phyloP scores from a whole-genome alignment of 495 filamentous ascomycete species.

The Tuber indicum region DNA sequence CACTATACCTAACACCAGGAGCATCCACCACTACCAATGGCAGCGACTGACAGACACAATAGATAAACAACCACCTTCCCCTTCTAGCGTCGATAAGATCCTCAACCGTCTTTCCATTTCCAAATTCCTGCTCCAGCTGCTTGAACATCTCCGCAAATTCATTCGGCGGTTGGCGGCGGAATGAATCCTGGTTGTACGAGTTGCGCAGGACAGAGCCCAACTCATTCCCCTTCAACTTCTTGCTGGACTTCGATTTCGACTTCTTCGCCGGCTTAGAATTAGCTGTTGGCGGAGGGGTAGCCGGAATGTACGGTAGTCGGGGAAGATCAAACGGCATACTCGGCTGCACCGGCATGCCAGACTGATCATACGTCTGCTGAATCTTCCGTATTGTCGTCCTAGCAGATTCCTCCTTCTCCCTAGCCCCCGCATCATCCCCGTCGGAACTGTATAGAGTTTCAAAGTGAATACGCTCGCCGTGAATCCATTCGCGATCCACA shows the following conservation, averaged over 20 bases:
- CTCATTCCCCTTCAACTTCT: constrained; percentile 73
- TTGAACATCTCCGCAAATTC: constrained; percentile 73
- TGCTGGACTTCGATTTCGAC: constrained; percentile 53
- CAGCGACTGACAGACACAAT: constrained; percentile 80
- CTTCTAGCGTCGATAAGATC: constrained; percentile 71
- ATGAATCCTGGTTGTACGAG: constrained; percentile 66
- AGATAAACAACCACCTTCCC: constrained; percentile 93
- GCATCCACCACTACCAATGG: constrained; percentile 87
- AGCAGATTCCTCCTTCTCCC: constrained; percentile 45
- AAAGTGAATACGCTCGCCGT: constrained; percentile 46
- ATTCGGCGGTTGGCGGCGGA: constrained; percentile 52
- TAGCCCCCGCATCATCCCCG: constrained; percentile 44
- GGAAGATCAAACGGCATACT: constrained; percentile 90
- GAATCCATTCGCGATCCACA: constrained; percentile 61
- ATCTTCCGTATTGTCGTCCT: constrained; percentile 61
- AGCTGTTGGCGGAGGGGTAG: constrained; percentile 50
- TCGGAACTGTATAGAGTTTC: constrained; percentile 46
- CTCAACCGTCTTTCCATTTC: constrained; percentile 60
- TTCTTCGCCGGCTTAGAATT: constrained; percentile 56
- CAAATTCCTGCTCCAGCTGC: constrained; percentile 71
- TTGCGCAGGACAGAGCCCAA: constrained; percentile 63
- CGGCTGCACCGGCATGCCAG: constrained; percentile 78
- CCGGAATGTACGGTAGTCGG: constrained; percentile 53
- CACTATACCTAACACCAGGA: constrained; percentile 63
- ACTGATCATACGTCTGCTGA: constrained; percentile 78